Percentiles rank a stretch among this genome's conserved stretches.
Conservation (phyloP, 495 filamentous ascomycete species). For the Poronia punctata region DNA sequence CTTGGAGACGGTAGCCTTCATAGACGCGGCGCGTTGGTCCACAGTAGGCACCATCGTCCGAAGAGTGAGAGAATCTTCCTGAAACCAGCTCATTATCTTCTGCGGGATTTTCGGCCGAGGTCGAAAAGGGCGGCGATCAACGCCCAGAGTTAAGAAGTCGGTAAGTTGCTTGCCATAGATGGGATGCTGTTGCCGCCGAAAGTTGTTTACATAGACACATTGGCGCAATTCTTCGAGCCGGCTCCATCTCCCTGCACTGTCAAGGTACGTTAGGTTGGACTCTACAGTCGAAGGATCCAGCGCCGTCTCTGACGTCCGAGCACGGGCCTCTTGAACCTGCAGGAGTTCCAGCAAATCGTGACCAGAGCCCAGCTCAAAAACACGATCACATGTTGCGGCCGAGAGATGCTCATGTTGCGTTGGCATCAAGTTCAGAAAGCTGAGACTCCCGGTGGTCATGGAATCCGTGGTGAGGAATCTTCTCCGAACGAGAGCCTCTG, state of each 20-base stretch:
- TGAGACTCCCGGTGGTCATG: conserved; percentile 59
- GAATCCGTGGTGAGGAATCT: conserved; percentile 59
- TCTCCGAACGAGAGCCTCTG: conserved; percentile 63
- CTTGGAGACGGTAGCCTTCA: conserved; percentile 72
- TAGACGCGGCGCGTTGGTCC: conserved; percentile 58
- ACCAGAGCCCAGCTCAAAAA: conserved; percentile 57
- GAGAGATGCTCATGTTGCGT: conserved; percentile 63
- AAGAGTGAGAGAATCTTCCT: conserved; percentile 61
- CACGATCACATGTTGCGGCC: conserved; percentile 51
- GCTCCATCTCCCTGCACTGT: conserved; percentile 61
- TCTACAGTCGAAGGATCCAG: conserved; percentile 56
- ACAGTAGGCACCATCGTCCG: conserved; percentile 66
- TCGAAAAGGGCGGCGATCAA: conserved; percentile 46
- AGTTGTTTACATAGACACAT: conserved; percentile 71
- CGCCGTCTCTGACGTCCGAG: conserved; percentile 51
- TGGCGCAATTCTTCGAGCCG: conserved; percentile 75
- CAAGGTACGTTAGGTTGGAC: conserved; percentile 63
- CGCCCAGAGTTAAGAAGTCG: conserved; percentile 59
- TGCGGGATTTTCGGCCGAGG: conserved; percentile 46
- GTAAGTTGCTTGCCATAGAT: conserved; percentile 73
- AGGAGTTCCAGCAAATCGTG: conserved; percentile 54
- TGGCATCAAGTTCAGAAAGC: conserved; percentile 76
- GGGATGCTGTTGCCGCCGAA: conserved; percentile 72
- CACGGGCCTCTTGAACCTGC: conserved; percentile 55
- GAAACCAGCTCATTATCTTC: conserved; percentile 64